Base-by-base conservation (phyloP, 176 grass and related monocot species). In the Alloteropsis semialata region DNA sequence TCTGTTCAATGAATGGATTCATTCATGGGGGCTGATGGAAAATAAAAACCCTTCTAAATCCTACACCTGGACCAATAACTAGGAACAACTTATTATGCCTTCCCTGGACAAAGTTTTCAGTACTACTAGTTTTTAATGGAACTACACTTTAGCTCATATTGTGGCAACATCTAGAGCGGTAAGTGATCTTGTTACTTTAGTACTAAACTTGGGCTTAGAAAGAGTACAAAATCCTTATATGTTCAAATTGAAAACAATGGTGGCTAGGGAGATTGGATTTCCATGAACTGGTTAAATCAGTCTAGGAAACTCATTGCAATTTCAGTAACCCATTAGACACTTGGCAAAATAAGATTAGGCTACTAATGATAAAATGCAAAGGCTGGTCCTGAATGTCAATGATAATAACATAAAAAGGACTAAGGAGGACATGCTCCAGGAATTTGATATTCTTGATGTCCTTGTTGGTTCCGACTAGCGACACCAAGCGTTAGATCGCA, bases 221-320 rank as follows among this genome's bases (percentile, higher is more conserved):
- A 28, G 6, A 0, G 4, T 0, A 0, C 3, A 28, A 15, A 5
- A 25, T 28, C 24, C 3, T 12, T 28, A 0, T 1, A 6, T 28
- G 0, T 60, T 60, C 15, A 13, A 14, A 1, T 62, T 62, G 27
- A 16, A 28, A 65, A 64, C n/a, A 2, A 54, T 22, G 50, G 50
- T 54, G 50, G 50, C 3, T 54, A 6, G 19, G 8, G 1, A 18
- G 7, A 0, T 18, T 18, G 21, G 50, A 54, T 7, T 54, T 54
- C 8, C 19, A 6, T n/a, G n/a, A 1, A 13, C 5, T 45, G 9
- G 9, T 1, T 45, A 45, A 45, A n/a, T n/a, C n/a, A 13, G 11
- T 5, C 0, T 58, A n/a, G n/a, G 3, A 25, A 1, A 58, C 55
- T 1, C 1, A 0, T 0, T 58, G n/a, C 13, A 3, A 1, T 0